Evolutionary conservation across 2,329 filamentous ascomycete species (phyloP).

Genomic region (Fonsecaea nubica): DNA sequence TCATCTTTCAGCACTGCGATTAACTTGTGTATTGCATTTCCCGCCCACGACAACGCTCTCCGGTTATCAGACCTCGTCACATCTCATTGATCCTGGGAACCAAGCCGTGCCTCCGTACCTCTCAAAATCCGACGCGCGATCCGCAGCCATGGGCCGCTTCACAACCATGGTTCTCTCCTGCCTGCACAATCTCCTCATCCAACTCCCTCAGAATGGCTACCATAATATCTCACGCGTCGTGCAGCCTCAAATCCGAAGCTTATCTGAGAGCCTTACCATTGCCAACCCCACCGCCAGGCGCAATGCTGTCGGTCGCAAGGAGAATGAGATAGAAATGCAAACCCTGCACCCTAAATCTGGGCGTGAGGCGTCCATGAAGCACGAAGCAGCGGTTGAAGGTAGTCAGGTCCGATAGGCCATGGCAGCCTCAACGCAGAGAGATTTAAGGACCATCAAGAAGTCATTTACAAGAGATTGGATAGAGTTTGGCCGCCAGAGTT

Average conservation of each 20-base stretch:
- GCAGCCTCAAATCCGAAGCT: conserved; percentile 39
- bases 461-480: background rate
- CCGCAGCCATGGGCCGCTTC: conserved; percentile 34
- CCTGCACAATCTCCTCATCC: conserved; percentile 37
- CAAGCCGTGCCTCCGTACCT: background rate
- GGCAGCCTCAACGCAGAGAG: background rate
- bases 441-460: background rate
- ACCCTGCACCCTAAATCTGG: conserved; percentile 11
- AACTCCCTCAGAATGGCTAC: conserved; percentile 39
- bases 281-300: conserved; percentile 15
- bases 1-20: background rate
- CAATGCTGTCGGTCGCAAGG: conserved; percentile 7
- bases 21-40: background rate
- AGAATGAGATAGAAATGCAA: conserved; percentile 28
- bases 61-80: background rate
- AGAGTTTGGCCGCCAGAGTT: background rate
- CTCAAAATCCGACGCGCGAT: background rate
- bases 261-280: conserved; percentile 37
- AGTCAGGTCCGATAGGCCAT: conserved; percentile 3
- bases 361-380: background rate
- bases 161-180: conserved; percentile 35
- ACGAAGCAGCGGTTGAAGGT: background rate
- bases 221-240: conserved; percentile 40
- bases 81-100: background rate
- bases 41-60: background rate